phyloP scores from a whole-genome alignment of 768 basidiomycete species.

The Lactarius evosmus region DNA sequence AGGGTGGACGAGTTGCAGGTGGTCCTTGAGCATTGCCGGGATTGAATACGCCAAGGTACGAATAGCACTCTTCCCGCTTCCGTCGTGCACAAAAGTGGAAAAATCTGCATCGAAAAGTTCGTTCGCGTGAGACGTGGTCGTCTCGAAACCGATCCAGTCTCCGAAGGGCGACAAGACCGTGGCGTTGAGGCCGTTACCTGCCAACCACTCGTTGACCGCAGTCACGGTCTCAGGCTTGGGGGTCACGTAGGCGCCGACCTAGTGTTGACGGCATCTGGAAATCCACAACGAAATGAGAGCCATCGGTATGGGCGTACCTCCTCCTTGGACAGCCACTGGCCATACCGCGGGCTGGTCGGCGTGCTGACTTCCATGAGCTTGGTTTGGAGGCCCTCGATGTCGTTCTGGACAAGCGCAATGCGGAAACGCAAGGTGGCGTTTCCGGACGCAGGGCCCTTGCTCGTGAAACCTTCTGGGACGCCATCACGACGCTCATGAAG shows the following conservation, averaged over 20 bases:
- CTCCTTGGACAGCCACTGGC: constrained; percentile 30
- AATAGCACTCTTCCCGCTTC: constrained; percentile 15
- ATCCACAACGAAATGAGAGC: neutral
- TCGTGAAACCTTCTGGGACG: constrained; percentile 8
- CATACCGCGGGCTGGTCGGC: constrained; percentile 27
- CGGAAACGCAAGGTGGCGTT: constrained; percentile 3
- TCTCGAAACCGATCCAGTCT: constrained; percentile 33
- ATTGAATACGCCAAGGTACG: constrained; percentile 30
- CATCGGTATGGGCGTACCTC: constrained; percentile 22
- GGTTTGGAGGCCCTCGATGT: constrained; percentile 24
- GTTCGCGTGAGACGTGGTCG: constrained; percentile 27
- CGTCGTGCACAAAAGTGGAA: constrained; percentile 21
- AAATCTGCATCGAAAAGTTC: constrained; percentile 26
- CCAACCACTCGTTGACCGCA: constrained; percentile 21
- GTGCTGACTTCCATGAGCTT: constrained; percentile 29
- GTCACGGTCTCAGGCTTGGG: constrained; percentile 12
- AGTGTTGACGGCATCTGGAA: neutral
- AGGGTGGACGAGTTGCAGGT: constrained; percentile 28
- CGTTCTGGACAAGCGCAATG: constrained; percentile 11
- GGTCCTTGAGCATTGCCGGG: constrained; percentile 21
- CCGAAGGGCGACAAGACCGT: constrained; percentile 23
- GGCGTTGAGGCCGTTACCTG: constrained; percentile 21
- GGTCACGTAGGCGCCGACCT: constrained; percentile 22
- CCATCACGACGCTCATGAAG: constrained; percentile 12
- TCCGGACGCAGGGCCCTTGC: constrained; percentile 1